A percentile compares a stretch with the other conserved stretches of the same genome.
Evolutionary conservation across 345 rosid genomes (phyloP).

Genomic region (Bruguiera parviflora): DNA sequence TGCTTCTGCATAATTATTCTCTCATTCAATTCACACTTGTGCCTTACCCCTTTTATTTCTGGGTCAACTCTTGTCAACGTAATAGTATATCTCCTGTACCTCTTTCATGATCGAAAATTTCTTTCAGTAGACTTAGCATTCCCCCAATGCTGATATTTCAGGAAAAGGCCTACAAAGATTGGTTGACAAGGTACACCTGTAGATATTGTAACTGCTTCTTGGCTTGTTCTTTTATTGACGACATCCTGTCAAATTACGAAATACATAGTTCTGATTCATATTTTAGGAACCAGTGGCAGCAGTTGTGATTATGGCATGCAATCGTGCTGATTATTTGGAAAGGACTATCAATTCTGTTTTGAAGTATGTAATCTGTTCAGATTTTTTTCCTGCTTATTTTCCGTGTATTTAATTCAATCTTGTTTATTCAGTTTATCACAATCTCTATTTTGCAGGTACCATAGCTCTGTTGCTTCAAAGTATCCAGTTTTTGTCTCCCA

Average conservation of each 20-base stretch:
- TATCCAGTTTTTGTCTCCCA: constrained; percentile 92
- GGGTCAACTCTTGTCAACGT: background rate
- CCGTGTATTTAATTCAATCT: constrained; percentile 4
- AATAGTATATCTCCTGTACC: background rate
- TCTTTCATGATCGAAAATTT: background rate
- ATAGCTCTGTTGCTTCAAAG: constrained; percentile 63
- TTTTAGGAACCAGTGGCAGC: constrained; percentile 78
- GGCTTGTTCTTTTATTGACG: background rate
- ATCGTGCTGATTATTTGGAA: constrained; percentile 92
- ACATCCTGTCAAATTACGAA: constrained; percentile 13
- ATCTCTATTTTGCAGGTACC: constrained; percentile 52
- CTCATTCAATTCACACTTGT: background rate
- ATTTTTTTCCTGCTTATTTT: constrained; percentile 1
- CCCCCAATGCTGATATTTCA: constrained; percentile 38
- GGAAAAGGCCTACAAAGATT: constrained; percentile 65
- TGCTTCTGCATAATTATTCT: background rate
- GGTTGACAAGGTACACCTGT: constrained; percentile 54
- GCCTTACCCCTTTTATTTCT: background rate
- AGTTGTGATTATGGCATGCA: constrained; percentile 98
- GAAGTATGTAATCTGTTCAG: constrained; percentile 40
- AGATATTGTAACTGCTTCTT: constrained; percentile 6
- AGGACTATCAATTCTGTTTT: constrained; percentile 75
- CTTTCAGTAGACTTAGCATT: constrained; percentile 3
- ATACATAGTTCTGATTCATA: constrained; percentile 25
- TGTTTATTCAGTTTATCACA: background rate